Conservation (phyloP, 148 eudicot species). For the Mesembryanthemum crystallinum region DNA sequence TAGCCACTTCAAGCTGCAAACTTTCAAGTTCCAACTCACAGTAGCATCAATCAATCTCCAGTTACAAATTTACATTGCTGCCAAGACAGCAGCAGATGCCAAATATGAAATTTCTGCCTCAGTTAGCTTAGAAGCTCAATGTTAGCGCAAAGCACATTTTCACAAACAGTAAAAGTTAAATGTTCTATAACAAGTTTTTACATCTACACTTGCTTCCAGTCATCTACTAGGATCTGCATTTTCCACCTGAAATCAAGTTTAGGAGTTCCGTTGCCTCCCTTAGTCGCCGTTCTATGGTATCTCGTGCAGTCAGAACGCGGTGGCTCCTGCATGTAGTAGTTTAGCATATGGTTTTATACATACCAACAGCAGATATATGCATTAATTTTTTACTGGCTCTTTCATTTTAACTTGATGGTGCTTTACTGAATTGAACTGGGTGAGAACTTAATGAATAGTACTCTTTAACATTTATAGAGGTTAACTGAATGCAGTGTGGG, state of each 20-base stretch:
- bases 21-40: background rate
- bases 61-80: background rate
- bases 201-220: background rate
- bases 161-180: background rate
- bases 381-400: background rate
- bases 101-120: background rate
- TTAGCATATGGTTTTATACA: background rate
- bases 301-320: conserved; percentile 38
- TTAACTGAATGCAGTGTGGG: background rate
- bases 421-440: background rate
- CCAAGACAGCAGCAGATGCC: background rate
- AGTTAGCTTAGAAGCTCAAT: conserved; percentile 18
- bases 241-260: conserved; percentile 32
- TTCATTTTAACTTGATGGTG: too few relatives aligned
- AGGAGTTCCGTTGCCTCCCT: conserved; percentile 61
- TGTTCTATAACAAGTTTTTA: background rate
- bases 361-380: background rate
- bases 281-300: conserved; percentile 54
- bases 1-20: too few relatives aligned
- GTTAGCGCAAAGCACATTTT: conserved; percentile 1
- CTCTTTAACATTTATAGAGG: too few relatives aligned
- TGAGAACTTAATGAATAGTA: too few relatives aligned
- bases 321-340: conserved; percentile 36
- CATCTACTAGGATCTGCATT: background rate
- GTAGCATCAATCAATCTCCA: too few relatives aligned